Percentiles rank a stretch among this genome's conserved stretches.
Conservation (phyloP, 495 filamentous ascomycete genomes). For the Ramalina intermedia region DNA sequence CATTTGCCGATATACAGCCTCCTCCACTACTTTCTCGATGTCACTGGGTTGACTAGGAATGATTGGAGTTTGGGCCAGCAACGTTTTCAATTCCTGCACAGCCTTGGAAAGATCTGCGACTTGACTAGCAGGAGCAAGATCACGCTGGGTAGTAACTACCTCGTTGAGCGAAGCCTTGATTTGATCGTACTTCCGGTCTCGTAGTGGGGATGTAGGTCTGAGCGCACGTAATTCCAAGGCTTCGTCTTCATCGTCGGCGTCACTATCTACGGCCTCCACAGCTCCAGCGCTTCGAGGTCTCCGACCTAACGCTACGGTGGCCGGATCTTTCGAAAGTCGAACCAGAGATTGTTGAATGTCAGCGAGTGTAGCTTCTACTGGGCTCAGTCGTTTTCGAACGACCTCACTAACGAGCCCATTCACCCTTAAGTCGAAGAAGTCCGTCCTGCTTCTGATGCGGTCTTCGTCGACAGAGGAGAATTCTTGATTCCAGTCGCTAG, state of each 20-base stretch:
- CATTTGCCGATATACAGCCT: slow-evolving; percentile 28
- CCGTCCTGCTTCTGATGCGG: slow-evolving; percentile 57
- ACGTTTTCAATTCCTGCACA: slow-evolving; percentile 42
- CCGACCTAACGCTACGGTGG: slow-evolving; percentile 13
- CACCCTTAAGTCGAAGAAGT: slow-evolving; percentile 79
- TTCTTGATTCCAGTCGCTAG: slow-evolving; percentile 84
- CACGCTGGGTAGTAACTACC: slow-evolving; percentile 50
- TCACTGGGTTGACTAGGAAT: slow-evolving; percentile 13
- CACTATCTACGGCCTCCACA: slow-evolving; percentile 56
- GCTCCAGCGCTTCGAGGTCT: slow-evolving; percentile 41
- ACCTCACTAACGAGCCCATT: slow-evolving; percentile 68
- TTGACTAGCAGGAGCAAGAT: slow-evolving; percentile 24
- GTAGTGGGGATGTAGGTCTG: slow-evolving; percentile 33
- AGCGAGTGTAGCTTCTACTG: slow-evolving; percentile 63
- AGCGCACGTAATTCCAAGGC: slow-evolving; percentile 29
- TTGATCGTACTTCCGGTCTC: slow-evolving; percentile 69
- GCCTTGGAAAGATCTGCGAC: slow-evolving; percentile 39
- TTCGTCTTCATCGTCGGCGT: slow-evolving; percentile 92
- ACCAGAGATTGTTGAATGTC: slow-evolving; percentile 56
- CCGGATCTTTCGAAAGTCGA: slow-evolving; percentile 29
- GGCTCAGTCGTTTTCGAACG: slow-evolving; percentile 59
- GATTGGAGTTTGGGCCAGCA: slow-evolving; percentile 13
- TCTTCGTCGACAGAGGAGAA: slow-evolving; percentile 69
- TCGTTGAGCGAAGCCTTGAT: slow-evolving; percentile 70
- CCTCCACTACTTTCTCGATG: slow-evolving; percentile 33